Conservation (phyloP, 1,139 yeast species). For the Geotrichum bryndzae region DNA sequence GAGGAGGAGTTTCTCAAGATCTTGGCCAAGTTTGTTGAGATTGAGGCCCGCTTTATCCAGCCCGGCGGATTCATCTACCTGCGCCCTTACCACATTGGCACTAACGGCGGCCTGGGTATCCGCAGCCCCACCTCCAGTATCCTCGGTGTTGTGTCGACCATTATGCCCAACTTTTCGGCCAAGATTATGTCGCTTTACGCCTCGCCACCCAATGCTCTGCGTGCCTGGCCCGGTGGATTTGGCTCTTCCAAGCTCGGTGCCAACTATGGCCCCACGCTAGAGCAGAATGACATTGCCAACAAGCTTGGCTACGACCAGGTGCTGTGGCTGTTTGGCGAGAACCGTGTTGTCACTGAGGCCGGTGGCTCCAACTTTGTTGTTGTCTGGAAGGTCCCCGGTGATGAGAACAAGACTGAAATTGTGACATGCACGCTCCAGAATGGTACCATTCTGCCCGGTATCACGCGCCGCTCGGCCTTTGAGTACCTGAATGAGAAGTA, state of each 20-base stretch:
- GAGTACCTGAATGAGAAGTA: slow-evolving; percentile 33
- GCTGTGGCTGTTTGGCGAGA: slow-evolving; percentile 43
- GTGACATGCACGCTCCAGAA: slow-evolving; percentile 39
- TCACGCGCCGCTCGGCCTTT: slow-evolving; percentile 42
- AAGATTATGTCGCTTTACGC: slow-evolving; percentile 38
- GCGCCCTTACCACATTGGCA: slow-evolving; percentile 33
- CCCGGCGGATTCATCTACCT: slow-evolving; percentile 32
- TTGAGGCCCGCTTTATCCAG: slow-evolving; percentile 35
- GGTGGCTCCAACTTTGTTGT: slow-evolving; percentile 43
- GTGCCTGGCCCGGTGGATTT: slow-evolving; percentile 47
- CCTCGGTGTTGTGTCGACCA: slow-evolving; percentile 38
- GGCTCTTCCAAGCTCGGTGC: slow-evolving; percentile 44
- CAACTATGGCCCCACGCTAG: slow-evolving; percentile 43
- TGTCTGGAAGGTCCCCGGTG: slow-evolving; percentile 33
- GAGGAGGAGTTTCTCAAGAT: slow-evolving; percentile 38
- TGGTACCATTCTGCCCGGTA: slow-evolving; percentile 43
- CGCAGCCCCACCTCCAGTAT: slow-evolving; percentile 38
- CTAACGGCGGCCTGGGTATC: slow-evolving; percentile 39
- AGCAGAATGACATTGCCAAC: slow-evolving; percentile 38
- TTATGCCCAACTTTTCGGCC: slow-evolving; percentile 30
- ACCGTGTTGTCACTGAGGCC: slow-evolving; percentile 42
- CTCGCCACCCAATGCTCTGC: slow-evolving; percentile 36
- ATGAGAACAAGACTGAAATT: slow-evolving; percentile 38
- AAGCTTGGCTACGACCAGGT: slow-evolving; percentile 41
- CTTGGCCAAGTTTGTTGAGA: slow-evolving; percentile 35